Conservation (phyloP, 192 early-diverging fungal species). For the Umbelopsis sp. region DNA sequence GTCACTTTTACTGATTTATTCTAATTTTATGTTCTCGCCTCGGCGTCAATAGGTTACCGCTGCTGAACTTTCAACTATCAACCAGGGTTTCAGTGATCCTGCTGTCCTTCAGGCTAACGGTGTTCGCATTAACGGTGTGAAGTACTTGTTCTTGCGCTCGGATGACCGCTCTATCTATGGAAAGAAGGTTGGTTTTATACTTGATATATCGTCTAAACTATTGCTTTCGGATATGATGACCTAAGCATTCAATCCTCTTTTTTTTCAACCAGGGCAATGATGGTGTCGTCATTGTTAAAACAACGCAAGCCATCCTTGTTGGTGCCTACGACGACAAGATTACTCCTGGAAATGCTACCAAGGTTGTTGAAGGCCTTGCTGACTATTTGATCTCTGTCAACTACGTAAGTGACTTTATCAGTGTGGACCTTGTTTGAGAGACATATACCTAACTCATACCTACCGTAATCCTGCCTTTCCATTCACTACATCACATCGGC, state of each 20-base stretch:
- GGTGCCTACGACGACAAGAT: slow-evolving; percentile 66
- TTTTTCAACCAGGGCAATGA: slow-evolving; percentile 53
- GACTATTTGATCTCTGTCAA: slow-evolving; percentile 75
- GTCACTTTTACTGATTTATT: too few relatives aligned
- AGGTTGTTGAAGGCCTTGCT: slow-evolving; percentile 71
- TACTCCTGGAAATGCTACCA: slow-evolving; percentile 71
- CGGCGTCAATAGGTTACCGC: slow-evolving; percentile 45
- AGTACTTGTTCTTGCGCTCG: slow-evolving; percentile 74
- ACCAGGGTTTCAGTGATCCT: slow-evolving; percentile 65
- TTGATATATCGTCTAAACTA: not conserved
- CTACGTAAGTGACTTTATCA: slow-evolving; percentile 52
- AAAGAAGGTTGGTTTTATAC: slow-evolving; percentile 61
- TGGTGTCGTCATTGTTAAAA: slow-evolving; percentile 77
- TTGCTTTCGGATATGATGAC: slow-evolving; percentile 7
- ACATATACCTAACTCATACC: not conserved
- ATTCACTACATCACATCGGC: too few relatives aligned
- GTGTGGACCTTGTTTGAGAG: not conserved
- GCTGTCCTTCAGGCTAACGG: slow-evolving; percentile 61
- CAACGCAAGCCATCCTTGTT: slow-evolving; percentile 77
- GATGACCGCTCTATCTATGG: slow-evolving; percentile 74
- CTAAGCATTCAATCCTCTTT: not conserved
- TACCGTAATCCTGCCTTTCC: not conserved
- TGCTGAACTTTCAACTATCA: slow-evolving; percentile 59
- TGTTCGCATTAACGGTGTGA: slow-evolving; percentile 62
- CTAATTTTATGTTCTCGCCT: slow-evolving; percentile 6